Base-by-base conservation (phyloP, 352 stramenopile genomes). In the Pythium sp. region DNA sequence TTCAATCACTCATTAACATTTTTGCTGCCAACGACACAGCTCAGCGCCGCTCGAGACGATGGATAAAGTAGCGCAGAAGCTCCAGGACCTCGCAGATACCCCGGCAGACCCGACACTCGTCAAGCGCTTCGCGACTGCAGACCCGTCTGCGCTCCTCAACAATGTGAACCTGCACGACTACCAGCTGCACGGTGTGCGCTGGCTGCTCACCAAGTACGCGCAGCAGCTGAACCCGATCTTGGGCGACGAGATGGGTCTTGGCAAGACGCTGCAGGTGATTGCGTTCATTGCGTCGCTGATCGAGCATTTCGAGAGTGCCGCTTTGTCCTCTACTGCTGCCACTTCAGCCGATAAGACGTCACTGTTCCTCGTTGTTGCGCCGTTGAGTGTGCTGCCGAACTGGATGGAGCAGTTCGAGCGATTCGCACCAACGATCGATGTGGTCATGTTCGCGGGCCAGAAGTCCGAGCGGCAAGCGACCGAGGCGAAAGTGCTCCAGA, bases 191-290 rank as follows among this genome's bases (percentile, higher is more conserved):
- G 87, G 87, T 2, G 54, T 92, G 65, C 76, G 72, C 41, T 93
- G 87, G 87, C 73, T 93, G 60, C 65, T 89, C 22, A 71, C 71
- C 58, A 89, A 87, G 62, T 71, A 87, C 65, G 74, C 77, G n/a
- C 82, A 91, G 61, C 69, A 72, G 1, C 57, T 94, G 47, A 91
- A 90, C 69, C 74, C 81, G 47, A 92, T 95, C 70, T 66, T 95
- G 9, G 87, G 85, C 36, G 87, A 95, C 64, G 85, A 95, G 36
- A 95, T 95, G 87, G 87, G 87, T 1, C 73, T 95, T 24, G 87
- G 87, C 66, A 93, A 95, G 75, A 95, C 85, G 46, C 73, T 95
- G 59, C 87, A 95, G 58, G 71, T 87, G 32, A 93, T 92, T 68
- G 74, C 85, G 30, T 88, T 95, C 62, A 67, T 95, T 53, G 75